phyloP scores from a whole-genome alignment of 331 rosid species.

The Malus hybrid region DNA sequence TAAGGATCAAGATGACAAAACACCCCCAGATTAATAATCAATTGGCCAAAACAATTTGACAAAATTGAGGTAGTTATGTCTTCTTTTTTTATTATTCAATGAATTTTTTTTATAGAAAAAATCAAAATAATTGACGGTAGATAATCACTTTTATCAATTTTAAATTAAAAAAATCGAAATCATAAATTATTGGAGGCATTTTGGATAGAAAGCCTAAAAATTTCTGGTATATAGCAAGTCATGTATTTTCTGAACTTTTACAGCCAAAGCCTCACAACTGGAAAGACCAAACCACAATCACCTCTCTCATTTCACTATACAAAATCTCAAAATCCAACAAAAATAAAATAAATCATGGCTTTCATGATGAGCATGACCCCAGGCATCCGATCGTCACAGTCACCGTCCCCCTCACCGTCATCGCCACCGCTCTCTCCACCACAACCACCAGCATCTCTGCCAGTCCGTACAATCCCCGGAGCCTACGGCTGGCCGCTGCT shows the following conservation, averaged over 20 bases:
- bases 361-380: constrained; percentile 12
- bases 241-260: not conserved
- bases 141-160: too few relatives aligned
- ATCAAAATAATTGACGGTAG: accelerated
- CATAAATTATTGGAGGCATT: accelerated
- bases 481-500: constrained; percentile 64
- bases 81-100: too few relatives aligned
- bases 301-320: not conserved
- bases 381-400: constrained; percentile 21
- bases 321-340: not conserved
- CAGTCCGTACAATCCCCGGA: constrained; percentile 61
- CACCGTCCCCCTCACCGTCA: constrained; percentile 24
- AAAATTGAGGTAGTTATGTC: too few relatives aligned
- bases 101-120: too few relatives aligned
- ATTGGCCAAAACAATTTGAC: too few relatives aligned
- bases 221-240: too few relatives aligned
- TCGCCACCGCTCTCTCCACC: constrained; percentile 13
- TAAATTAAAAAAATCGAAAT: too few relatives aligned
- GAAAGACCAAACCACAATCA: not conserved
- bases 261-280: not conserved
- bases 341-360: not conserved
- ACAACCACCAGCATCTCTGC: constrained; percentile 14
- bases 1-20: too few relatives aligned
- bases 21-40: too few relatives aligned
- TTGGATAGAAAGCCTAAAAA: too few relatives aligned